Percentiles rank a stretch among this genome's conserved stretches.
Evolutionary conservation across 106 monocot species (phyloP).

Genomic region (Agapanthus africanus): DNA sequence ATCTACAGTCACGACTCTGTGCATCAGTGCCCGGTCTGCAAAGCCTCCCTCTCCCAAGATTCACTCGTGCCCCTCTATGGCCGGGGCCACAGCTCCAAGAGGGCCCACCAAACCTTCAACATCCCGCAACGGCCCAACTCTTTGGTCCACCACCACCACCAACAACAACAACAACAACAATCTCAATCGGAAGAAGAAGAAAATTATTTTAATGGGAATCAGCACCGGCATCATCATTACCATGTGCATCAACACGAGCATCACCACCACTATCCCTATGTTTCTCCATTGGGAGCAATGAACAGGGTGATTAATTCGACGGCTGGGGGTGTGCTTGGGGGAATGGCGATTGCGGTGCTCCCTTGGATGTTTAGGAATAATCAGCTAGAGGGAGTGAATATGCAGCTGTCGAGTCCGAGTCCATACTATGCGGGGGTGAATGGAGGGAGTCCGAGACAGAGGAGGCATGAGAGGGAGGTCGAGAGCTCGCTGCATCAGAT

Average conservation of each 20-base stretch:
- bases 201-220: background rate
- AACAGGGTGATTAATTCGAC: slow-evolving; percentile 26
- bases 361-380: slow-evolving; percentile 27
- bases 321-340: slow-evolving; percentile 36
- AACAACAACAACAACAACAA: background rate
- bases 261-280: background rate
- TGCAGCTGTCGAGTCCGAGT: background rate
- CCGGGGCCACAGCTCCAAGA: slow-evolving; percentile 3
- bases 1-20: background rate
- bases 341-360: slow-evolving; percentile 37
- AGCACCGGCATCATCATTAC: background rate
- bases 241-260: background rate
- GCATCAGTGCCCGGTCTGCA: slow-evolving; percentile 16
- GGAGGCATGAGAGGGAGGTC: slow-evolving; percentile 19
- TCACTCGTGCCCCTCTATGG: slow-evolving; percentile 18
- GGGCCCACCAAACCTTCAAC: slow-evolving; percentile 1
- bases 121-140: slow-evolving; percentile 24
- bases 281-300: background rate
- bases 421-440: background rate
- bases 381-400: background rate
- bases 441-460: background rate
- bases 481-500: slow-evolving; percentile 54
- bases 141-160: background rate
- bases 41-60: slow-evolving; percentile 11
- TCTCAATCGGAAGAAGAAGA: background rate